Evolutionary conservation across 495 filamentous ascomycete genomes (phyloP).

Genomic region (Neurospora discreta): DNA sequence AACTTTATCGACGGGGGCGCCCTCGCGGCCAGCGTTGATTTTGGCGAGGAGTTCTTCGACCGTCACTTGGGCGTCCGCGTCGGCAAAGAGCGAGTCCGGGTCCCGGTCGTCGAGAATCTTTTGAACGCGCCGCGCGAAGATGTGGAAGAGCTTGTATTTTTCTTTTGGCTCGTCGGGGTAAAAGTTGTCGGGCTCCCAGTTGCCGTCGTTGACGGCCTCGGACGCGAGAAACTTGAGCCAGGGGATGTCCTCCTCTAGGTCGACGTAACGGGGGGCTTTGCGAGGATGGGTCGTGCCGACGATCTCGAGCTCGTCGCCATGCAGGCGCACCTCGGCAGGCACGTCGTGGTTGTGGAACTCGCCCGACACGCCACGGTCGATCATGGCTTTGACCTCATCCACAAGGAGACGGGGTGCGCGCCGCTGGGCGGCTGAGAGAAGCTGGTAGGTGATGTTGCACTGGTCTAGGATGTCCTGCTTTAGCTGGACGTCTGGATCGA

Average conservation of each 20-base stretch:
- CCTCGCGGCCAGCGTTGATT: constrained; percentile 13
- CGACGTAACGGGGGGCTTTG: background rate
- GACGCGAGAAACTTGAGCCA: constrained; percentile 16
- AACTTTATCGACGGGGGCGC: constrained; percentile 6
- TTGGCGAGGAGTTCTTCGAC: constrained; percentile 16
- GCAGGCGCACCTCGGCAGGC: background rate
- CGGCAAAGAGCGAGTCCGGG: constrained; percentile 10
- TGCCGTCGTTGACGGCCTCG: constrained; percentile 9
- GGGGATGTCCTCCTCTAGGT: constrained; percentile 5
- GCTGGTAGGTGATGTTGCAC: constrained; percentile 2
- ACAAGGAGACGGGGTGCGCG: constrained; percentile 6
- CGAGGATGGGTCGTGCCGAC: background rate
- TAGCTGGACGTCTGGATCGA: background rate
- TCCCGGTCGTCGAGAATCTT: constrained; percentile 17
- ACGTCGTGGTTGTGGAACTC: background rate
- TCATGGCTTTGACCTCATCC: background rate
- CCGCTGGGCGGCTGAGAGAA: background rate
- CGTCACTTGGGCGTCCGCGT: constrained; percentile 1
- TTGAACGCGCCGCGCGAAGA: constrained; percentile 20
- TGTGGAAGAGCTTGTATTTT: constrained; percentile 14
- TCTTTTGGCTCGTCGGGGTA: constrained; percentile 2
- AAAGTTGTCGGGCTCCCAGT: constrained; percentile 5
- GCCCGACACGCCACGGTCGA: background rate
- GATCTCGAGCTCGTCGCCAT: background rate
- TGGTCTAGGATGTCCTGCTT: constrained; percentile 5